These are phyloP conservation scores for Gardenia jasminoides DNA, from an alignment of 257 asterid genomes.

Conservation along the genomic window DNA sequence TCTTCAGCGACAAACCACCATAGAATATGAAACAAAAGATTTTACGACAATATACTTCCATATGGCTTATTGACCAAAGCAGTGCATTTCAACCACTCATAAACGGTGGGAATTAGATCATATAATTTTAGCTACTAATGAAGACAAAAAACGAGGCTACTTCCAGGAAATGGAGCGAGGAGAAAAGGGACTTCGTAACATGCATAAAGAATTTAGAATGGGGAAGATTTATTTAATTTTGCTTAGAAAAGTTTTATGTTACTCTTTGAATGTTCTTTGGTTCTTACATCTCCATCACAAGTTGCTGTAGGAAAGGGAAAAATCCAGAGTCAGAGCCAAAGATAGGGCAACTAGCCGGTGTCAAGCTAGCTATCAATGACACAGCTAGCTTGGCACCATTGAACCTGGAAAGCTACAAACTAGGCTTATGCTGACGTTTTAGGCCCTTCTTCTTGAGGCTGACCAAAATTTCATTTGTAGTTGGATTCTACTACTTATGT, in stretches of 20 bases:
- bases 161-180: constrained; percentile 21
- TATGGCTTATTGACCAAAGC: background rate
- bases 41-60: background rate
- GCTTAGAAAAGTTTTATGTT: background rate
- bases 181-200: background rate
- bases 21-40: background rate
- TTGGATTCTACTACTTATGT: background rate
- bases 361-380: background rate
- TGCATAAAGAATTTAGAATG: background rate
- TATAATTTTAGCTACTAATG: too few species aligned
- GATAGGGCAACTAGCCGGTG: background rate
- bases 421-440: background rate
- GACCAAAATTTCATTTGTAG: background rate
- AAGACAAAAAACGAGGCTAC: background rate
- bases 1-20: background rate
- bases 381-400: background rate
- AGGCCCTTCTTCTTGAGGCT: background rate
- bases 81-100: constrained; percentile 5
- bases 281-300: constrained; percentile 1
- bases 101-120: background rate
- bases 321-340: background rate
- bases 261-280: constrained; percentile 13
- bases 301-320: background rate
- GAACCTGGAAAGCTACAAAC: background rate
- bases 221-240: background rate